phyloP scores from a whole-genome alignment of 2,329 filamentous ascomycete species.

The Purpureocillium lavendulum region DNA sequence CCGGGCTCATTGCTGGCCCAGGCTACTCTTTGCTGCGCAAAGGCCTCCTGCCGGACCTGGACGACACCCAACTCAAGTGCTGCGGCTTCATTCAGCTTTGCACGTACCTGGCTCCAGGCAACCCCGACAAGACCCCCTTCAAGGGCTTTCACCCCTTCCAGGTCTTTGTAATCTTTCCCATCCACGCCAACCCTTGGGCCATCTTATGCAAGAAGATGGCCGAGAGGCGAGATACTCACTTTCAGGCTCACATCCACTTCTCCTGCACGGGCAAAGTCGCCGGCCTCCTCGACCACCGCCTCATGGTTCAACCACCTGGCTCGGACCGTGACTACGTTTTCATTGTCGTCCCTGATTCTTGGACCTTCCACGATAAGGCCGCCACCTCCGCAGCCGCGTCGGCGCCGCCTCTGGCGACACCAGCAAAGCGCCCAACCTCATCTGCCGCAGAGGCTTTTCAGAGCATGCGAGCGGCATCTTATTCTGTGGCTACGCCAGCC shows the following conservation, averaged over 20 bases:
- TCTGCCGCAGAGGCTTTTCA: too few species aligned
- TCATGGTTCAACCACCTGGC: neutral
- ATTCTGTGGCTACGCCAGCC: too few species aligned
- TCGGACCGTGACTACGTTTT: neutral
- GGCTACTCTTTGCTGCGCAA: neutral
- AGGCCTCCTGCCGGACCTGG: neutral
- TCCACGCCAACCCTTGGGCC: neutral
- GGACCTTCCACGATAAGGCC: neutral
- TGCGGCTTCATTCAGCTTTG: neutral
- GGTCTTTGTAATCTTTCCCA: neutral
- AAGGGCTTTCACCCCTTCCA: neutral
- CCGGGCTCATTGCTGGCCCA: neutral
- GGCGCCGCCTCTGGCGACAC: neutral
- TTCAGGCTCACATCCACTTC: neutral
- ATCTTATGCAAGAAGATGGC: neutral
- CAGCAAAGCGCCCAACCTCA: conserved; percentile 3
- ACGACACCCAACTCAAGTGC: neutral
- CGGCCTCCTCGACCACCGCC: neutral
- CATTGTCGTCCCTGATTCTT: neutral
- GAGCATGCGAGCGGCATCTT: too few species aligned
- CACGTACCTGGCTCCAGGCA: neutral
- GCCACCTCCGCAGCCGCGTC: neutral
- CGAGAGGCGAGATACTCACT: neutral
- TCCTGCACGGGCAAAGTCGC: neutral
- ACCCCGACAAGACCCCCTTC: neutral